phyloP scores from a whole-genome alignment of 164 flowering plant genomes.

The Warburgia ugandensis region DNA sequence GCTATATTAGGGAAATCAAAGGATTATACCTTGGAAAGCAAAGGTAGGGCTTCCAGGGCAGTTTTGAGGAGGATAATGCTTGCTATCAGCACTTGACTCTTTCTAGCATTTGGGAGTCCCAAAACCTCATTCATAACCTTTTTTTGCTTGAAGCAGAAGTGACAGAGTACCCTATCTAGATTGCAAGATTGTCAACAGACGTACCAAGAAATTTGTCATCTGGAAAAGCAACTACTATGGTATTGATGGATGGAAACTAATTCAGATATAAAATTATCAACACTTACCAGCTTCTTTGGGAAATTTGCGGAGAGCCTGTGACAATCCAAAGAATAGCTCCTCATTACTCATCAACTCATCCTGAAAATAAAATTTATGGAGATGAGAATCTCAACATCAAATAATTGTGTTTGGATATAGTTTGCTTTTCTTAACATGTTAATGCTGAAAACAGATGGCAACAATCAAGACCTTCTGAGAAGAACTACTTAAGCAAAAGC shows the following conservation, averaged over 20 bases:
- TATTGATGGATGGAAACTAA: neutral
- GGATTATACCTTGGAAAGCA: slow-evolving; percentile 63
- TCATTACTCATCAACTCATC: slow-evolving; percentile 98
- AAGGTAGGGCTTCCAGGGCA: slow-evolving; percentile 86
- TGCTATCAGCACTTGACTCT: slow-evolving; percentile 76
- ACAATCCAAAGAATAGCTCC: slow-evolving; percentile 89
- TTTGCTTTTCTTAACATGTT: too few relatives aligned
- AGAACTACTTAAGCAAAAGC: too few relatives aligned
- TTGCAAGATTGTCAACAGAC: neutral
- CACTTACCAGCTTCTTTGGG: slow-evolving; percentile 92
- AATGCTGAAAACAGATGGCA: too few relatives aligned
- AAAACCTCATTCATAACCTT: slow-evolving; percentile 67
- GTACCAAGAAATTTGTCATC: neutral
- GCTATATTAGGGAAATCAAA: neutral
- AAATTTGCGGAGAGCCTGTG: slow-evolving; percentile 89
- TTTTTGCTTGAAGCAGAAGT: slow-evolving; percentile 95
- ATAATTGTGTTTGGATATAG: too few relatives aligned
- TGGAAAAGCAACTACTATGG: neutral
- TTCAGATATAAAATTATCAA: neutral
- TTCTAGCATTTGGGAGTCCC: slow-evolving; percentile 50
- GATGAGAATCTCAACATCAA: too few relatives aligned
- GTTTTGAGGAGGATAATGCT: slow-evolving; percentile 96
- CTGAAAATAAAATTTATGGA: slow-evolving; percentile 27
- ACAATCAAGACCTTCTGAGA: too few relatives aligned
- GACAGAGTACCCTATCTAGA: slow-evolving; percentile 95